phyloP scores from a whole-genome alignment of 805 yeast genomes.

The Myxozyma neotropica region DNA sequence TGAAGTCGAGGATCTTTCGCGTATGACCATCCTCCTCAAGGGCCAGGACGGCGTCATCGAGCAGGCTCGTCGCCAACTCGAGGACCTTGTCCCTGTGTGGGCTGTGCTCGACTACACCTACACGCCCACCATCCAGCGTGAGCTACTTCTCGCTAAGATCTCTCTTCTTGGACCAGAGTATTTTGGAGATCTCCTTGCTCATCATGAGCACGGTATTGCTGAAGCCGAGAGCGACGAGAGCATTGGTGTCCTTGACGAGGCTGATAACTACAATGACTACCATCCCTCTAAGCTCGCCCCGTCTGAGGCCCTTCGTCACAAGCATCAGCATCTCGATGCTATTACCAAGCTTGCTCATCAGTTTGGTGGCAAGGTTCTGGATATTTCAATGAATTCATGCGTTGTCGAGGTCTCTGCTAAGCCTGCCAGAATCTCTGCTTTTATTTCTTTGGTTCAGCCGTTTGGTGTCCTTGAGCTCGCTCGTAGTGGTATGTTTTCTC shows the following conservation, averaged over 20 bases:
- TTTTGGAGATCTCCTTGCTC: slow-evolving; percentile 89
- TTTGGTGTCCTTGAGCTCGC: slow-evolving; percentile 96
- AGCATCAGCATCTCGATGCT: slow-evolving; percentile 84
- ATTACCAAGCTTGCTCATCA: slow-evolving; percentile 76
- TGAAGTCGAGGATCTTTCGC: slow-evolving; percentile 89
- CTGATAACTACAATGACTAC: slow-evolving; percentile 41
- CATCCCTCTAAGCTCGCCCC: slow-evolving; percentile 91
- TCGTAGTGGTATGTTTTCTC: slow-evolving; percentile 65
- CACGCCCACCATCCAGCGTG: slow-evolving; percentile 88
- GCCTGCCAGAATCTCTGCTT: slow-evolving; percentile 84
- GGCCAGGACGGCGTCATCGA: slow-evolving; percentile 97
- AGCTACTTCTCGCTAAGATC: slow-evolving; percentile 85
- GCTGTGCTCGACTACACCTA: slow-evolving; percentile 94
- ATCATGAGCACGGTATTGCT: slow-evolving; percentile 56
- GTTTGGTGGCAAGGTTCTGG: slow-evolving; percentile 92
- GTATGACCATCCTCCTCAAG: slow-evolving; percentile 93
- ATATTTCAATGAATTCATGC: slow-evolving; percentile 89
- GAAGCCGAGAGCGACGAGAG: slow-evolving; percentile 43
- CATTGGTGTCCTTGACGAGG: slow-evolving; percentile 21
- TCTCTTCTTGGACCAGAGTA: slow-evolving; percentile 97
- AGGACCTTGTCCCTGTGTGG: slow-evolving; percentile 96
- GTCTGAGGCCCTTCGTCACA: slow-evolving; percentile 91
- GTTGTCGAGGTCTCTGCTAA: slow-evolving; percentile 93
- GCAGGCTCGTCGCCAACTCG: slow-evolving; percentile 97
- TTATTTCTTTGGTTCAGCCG: slow-evolving; percentile 87